A percentile compares a stretch with the other conserved stretches of the same genome.
Evolutionary conservation across 1,284 basidiomycete species (phyloP).

Genomic region (Xerocomus amazonicus): DNA sequence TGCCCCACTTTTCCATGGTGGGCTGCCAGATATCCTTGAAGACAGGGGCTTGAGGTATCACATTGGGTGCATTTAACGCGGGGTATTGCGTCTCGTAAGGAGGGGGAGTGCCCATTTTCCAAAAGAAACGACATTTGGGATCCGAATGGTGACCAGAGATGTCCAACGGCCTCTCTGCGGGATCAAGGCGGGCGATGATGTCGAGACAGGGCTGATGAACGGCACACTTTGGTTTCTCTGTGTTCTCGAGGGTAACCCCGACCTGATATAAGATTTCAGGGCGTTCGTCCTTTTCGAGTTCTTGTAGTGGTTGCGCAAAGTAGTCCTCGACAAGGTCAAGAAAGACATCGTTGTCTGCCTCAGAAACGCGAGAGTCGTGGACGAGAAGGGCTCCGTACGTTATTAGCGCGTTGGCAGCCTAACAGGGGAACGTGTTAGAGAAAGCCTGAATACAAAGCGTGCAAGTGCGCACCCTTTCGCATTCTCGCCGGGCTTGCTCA

Average conservation of each 20-base stretch:
- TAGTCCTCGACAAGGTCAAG: conserved; percentile 86
- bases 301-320: conserved; percentile 66
- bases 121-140: conserved; percentile 92
- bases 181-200: conserved; percentile 69
- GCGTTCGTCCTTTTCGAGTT: conserved; percentile 70
- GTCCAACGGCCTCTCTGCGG: conserved; percentile 78
- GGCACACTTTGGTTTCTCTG: conserved; percentile 87
- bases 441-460: background rate
- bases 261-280: conserved; percentile 78
- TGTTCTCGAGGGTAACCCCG: conserved; percentile 88
- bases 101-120: conserved; percentile 76
- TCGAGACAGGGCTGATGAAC: conserved; percentile 70
- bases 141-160: conserved; percentile 75
- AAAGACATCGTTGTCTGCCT: conserved; percentile 75
- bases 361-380: conserved; percentile 78
- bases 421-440: background rate
- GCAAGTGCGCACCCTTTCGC: conserved; percentile 55
- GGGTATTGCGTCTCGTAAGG: conserved; percentile 79
- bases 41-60: conserved; percentile 56
- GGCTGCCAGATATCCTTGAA: conserved; percentile 26
- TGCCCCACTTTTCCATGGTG: conserved; percentile 81
- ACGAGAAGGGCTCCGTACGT: conserved; percentile 79
- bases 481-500: conserved; percentile 52
- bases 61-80: conserved; percentile 72
- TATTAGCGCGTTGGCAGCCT: conserved; percentile 81